A percentile compares a stretch with the other conserved stretches of the same genome.
Evolutionary conservation across 805 yeast genomes (phyloP).

Genomic region (Nakazawaea ambrosiae): DNA sequence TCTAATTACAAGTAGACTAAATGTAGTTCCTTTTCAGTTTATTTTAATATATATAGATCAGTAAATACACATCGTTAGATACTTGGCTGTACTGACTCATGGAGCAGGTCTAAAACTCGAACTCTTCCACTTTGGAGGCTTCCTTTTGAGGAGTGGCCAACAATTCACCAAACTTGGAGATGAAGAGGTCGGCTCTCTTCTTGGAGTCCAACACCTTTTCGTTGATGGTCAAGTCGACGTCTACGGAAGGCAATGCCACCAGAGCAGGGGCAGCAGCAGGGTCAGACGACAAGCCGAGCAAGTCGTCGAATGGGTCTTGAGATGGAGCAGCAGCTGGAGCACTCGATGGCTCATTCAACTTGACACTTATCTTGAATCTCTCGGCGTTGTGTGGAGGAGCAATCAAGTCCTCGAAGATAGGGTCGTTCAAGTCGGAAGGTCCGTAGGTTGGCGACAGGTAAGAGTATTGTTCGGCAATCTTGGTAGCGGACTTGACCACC

Average conservation of each 20-base stretch:
- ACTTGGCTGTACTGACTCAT: background rate
- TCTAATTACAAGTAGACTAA: too few relatives aligned
- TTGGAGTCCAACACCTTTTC: conserved; percentile 38
- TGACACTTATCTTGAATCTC: conserved; percentile 34
- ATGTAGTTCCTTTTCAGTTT: too few relatives aligned
- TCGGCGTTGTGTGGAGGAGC: conserved; percentile 35
- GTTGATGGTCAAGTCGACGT: conserved; percentile 28
- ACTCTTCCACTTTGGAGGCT: conserved; percentile 3
- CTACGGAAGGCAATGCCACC: conserved; percentile 23
- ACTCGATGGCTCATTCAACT: conserved; percentile 19
- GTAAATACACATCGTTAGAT: background rate
- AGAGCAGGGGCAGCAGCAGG: conserved; percentile 2
- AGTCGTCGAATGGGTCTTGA: conserved; percentile 23
- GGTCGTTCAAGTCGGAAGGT: conserved; percentile 46
- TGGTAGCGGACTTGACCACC: conserved; percentile 37
- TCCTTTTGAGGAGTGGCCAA: background rate
- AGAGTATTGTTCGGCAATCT: conserved; percentile 37
- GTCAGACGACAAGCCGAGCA: conserved; percentile 14
- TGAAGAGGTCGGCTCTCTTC: conserved; percentile 33
- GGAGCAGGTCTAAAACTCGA: background rate
- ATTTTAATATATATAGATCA: background rate
- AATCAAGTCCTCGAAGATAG: conserved; percentile 51
- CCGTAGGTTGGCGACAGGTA: conserved; percentile 27
- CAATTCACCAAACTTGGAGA: conserved; percentile 19
- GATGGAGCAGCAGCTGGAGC: background rate